Evolutionary conservation across 2,329 filamentous ascomycete species (phyloP), one percentile per base, ranked within the genome.

Genomic region (Ceratocystis colombiana): DNA sequence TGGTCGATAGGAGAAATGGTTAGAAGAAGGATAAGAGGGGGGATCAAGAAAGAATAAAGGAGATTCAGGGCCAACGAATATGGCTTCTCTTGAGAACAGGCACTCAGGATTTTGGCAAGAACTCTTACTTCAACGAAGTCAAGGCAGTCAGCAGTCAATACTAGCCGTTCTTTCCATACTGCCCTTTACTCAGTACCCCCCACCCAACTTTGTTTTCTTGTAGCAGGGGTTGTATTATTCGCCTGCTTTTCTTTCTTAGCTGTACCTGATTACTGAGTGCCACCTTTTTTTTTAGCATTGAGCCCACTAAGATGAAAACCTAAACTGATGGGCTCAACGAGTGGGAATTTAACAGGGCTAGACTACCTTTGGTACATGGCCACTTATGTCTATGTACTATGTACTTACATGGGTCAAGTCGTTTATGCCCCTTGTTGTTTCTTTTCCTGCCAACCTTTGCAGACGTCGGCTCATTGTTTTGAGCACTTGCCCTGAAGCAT

Each of bases 261-360:
- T 55, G 50, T 55, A 53, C 64, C 25, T 61, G 64, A 45, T 59
- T 61, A 28, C 22, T 46, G 55, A 59, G 30, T 33, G 20, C 41
- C 50, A 44, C 53, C 48, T 64, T 55, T 28, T 50, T 61, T 44
- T 45, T 55, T 55, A 33, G 12, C 20, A 20, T 48, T 63, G 48
- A 53, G 48, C 17, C 48, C 22, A 53, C 48, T 59, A 59, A 59
- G 55, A 59, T n/a, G 55, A 59, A 53, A 30, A 20, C 12, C 53
- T 59, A 30, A n/a, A 61, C 64, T 67, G 66, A 44, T 64, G 66
- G 62, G 62, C 66, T 64, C 66, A 67, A 67, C 66, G 62, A 67
- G 50, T 67, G 62, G 53, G 53, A 61, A 59, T 64, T 67, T 61
- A 22, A 63, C 41, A 67, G 44, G 64, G 55, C 64, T 37, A 25